A percentile compares a stretch with the other conserved stretches of the same genome.
These are phyloP conservation scores for Fusarium circinatum DNA, from an alignment of 2,329 filamentous ascomycete genomes.

Conservation along the genomic window DNA sequence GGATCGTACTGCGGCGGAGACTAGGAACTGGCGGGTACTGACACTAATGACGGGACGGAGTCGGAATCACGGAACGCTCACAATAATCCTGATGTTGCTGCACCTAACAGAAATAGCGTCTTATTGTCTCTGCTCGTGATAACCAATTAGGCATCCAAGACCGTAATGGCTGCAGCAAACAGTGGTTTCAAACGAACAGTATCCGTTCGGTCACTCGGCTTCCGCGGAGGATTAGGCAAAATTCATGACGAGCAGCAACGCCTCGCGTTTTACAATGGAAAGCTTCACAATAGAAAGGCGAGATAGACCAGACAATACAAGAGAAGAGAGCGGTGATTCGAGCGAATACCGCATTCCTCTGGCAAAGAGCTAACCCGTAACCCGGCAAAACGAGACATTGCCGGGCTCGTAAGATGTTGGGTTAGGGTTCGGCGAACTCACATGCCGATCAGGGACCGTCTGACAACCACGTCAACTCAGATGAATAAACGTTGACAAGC, in stretches of 20 bases:
- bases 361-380: conserved; percentile 8
- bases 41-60: conserved; percentile 35
- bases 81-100: neutral
- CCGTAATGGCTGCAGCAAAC: conserved; percentile 15
- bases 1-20: conserved; percentile 30
- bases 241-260: neutral
- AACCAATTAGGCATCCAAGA: conserved; percentile 1
- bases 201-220: neutral
- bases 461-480: conserved; percentile 11
- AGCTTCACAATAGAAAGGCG: conserved; percentile 1
- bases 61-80: conserved; percentile 31
- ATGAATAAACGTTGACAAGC: conserved; percentile 4
- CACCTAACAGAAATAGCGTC: conserved; percentile 1
- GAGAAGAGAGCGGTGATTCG: neutral
- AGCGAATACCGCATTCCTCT: conserved; percentile 26
- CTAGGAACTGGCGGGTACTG: conserved; percentile 22
- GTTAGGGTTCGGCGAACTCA: conserved; percentile 6
- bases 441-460: conserved; percentile 14
- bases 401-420: neutral
- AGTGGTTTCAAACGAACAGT: conserved; percentile 1
- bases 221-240: neutral
- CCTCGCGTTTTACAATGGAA: conserved; percentile 4
- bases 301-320: neutral
- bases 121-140: neutral
- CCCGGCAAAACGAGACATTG: neutral